A percentile compares a stretch with the other conserved stretches of the same genome.
These are phyloP conservation scores for Suillus clintonianus DNA, from an alignment of 768 basidiomycete species.

Conservation along the genomic window DNA sequence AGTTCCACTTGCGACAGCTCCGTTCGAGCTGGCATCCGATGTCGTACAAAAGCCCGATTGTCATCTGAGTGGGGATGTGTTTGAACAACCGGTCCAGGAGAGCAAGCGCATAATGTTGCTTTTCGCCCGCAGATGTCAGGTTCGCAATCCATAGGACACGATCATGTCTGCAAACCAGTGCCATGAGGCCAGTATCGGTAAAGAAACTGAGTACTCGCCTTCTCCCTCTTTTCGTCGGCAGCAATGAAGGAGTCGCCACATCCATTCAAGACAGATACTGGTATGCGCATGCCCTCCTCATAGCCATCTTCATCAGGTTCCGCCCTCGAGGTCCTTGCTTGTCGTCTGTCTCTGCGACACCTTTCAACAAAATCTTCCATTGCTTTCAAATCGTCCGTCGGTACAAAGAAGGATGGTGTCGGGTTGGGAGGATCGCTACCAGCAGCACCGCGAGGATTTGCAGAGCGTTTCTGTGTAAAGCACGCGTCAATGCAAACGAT, in stretches of 20 bases:
- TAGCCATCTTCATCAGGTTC: constrained; percentile 10
- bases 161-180: constrained; percentile 13
- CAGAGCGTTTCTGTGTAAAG: constrained; percentile 33
- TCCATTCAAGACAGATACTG: constrained; percentile 31
- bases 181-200: constrained; percentile 1
- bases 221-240: constrained; percentile 12
- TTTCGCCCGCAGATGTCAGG: constrained; percentile 17
- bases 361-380: constrained; percentile 16
- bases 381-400: constrained; percentile 11
- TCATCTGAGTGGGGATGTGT: constrained; percentile 13
- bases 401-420: not conserved
- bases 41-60: constrained; percentile 21
- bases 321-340: not conserved
- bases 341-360: not conserved
- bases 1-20: constrained; percentile 12
- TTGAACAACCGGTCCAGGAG: constrained; percentile 18
- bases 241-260: constrained; percentile 32
- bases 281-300: constrained; percentile 26
- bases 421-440: constrained; percentile 1
- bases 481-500: constrained; percentile 36
- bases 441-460: constrained; percentile 11
- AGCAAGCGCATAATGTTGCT: constrained; percentile 19
- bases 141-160: constrained; percentile 15
- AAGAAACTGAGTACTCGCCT: constrained; percentile 19
- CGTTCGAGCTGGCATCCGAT: constrained; percentile 23